Evolutionary conservation across 768 basidiomycete species (phyloP), one percentile per base, ranked within the genome.

Genomic region (Suillus variegatus): DNA sequence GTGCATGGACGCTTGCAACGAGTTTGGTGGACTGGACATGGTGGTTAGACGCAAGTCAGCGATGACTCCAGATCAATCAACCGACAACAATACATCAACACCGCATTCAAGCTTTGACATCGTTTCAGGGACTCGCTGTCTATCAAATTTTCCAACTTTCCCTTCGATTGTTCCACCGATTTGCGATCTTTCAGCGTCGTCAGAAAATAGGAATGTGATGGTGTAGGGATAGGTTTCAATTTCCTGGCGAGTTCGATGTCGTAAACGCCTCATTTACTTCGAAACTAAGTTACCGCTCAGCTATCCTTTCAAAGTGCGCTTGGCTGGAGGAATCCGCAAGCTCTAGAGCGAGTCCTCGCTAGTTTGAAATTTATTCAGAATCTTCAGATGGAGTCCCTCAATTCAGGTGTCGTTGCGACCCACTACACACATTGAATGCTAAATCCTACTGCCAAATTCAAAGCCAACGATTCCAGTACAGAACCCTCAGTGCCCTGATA

Each of bases 1-100:
- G 60, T 79, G 75, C 65, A 77, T 66, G 18, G 77, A 72, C 13
- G 76, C 66, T 14, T 77, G 71, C 46, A 77, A 22, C 32, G 73
- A 75, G 20, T 72, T 73, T 55, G 79, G 72, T 46, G 75, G 75
- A 60, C 75, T 75, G 55, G 75, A 76, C 75, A 76, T 76, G 63
- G 65, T 65, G 67, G 41, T 44, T 60, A 62, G 61, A 64, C 64
- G 32, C 60, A 61, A 61, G 47, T 54, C 46, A 62, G 61, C 20
- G 32, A 20, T 54, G 22, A 7, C 44, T 35, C 61, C 28, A 61
- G 38, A 58, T 41, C 57, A 58, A 58, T 58, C 38, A 58, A 58
- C 57, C 38, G 38, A 40, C 16, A 58, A 57, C 57, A 58, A 58
- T 58, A 41, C 57, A 25, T 38, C 22, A 40, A 41, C 40, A 58